A percentile compares a stretch with the other conserved stretches of the same genome.
Conservation (phyloP, 2,329 filamentous ascomycete genomes). For the Penicillium paneum region DNA sequence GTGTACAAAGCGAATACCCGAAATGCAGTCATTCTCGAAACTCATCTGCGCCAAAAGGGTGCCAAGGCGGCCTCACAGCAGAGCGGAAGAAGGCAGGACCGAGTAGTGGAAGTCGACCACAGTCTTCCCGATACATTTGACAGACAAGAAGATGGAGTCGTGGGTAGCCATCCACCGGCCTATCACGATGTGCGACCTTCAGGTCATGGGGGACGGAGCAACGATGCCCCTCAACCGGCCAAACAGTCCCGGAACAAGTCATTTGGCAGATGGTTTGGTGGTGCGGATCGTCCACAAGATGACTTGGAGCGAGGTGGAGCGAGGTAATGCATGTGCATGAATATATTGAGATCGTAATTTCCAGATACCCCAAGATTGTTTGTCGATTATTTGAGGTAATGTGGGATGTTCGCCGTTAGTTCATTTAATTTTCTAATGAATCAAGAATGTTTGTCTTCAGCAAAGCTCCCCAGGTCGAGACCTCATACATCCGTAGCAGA, state of each 20-base stretch:
- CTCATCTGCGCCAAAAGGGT: constrained; percentile 43
- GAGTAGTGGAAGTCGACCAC: constrained; percentile 28
- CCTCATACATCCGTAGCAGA: constrained; percentile 47
- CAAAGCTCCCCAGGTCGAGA: constrained; percentile 33
- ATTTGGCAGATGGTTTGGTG: constrained; percentile 31
- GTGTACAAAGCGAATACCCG: constrained; percentile 49
- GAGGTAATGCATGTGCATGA: constrained; percentile 8
- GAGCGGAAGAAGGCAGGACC: constrained; percentile 22
- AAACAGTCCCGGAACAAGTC: constrained; percentile 24
- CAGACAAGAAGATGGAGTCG: constrained; percentile 29
- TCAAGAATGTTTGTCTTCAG: constrained; percentile 2
- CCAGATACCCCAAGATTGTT: constrained; percentile 11
- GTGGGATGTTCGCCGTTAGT: not conserved
- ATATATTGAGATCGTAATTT: constrained; percentile 2
- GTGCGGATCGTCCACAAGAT: constrained; percentile 23
- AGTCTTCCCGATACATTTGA: constrained; percentile 42
- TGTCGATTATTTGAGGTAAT: not conserved
- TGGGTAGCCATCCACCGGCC: constrained; percentile 25
- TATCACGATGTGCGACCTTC: constrained; percentile 19
- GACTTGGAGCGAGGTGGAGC: constrained; percentile 30
- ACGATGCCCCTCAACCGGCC: constrained; percentile 14
- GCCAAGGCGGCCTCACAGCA: constrained; percentile 31
- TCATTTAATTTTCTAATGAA: constrained; percentile 13
- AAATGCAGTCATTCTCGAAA: constrained; percentile 47
- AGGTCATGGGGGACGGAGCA: constrained; percentile 11